A percentile compares a stretch with the other conserved stretches of the same genome.
Evolutionary conservation across 768 basidiomycete genomes (phyloP).

Genomic region (Lactarius sp.): DNA sequence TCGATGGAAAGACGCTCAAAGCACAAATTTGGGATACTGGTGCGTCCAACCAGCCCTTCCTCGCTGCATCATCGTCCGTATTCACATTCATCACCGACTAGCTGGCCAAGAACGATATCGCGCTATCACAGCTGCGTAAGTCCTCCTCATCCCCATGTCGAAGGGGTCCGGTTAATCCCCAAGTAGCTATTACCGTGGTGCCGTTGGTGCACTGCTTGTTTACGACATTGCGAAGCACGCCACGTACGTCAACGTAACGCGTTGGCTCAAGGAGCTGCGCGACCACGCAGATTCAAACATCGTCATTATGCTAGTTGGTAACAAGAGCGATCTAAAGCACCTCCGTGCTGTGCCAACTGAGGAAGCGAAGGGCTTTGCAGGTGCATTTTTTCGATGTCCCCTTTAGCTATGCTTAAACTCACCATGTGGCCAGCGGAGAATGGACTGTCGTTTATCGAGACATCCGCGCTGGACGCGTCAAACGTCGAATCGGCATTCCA

Average conservation of each 20-base stretch:
- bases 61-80: background rate
- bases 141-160: constrained; percentile 23
- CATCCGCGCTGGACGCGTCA: constrained; percentile 98
- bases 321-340: constrained; percentile 99
- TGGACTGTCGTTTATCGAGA: constrained; percentile 93
- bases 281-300: constrained; percentile 94
- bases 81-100: constrained; percentile 30
- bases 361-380: constrained; percentile 88
- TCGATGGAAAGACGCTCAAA: constrained; percentile 96
- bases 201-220: constrained; percentile 86
- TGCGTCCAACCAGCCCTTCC: constrained; percentile 35
- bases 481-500: constrained; percentile 99
- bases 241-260: constrained; percentile 88
- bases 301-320: constrained; percentile 94
- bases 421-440: constrained; percentile 61
- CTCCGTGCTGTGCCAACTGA: constrained; percentile 94
- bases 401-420: background rate
- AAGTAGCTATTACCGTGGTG: constrained; percentile 91
- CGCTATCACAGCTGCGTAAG: constrained; percentile 93
- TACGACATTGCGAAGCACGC: constrained; percentile 94
- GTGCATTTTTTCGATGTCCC: constrained; percentile 41
- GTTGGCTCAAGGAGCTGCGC: constrained; percentile 96
- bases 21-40: constrained; percentile 99
- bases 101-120: constrained; percentile 97
- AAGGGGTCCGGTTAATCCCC: background rate